These are phyloP conservation scores for Xerocomellus dryophilus DNA, from an alignment of 768 basidiomycete genomes.

Conservation along the genomic window DNA sequence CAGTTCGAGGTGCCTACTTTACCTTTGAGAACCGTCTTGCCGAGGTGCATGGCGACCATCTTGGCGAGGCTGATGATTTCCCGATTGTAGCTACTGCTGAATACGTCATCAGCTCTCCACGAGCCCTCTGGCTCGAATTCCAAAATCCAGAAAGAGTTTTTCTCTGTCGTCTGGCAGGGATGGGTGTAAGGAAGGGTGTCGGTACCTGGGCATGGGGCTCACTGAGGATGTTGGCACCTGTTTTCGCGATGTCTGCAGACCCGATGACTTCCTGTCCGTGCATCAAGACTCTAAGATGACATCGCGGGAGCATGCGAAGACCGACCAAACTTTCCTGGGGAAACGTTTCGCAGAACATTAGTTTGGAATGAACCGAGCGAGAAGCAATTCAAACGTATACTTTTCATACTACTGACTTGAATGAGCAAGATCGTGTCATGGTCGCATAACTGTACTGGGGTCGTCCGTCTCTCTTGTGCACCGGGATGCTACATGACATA, in stretches of 20 bases:
- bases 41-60: not conserved
- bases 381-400: constrained; percentile 25
- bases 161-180: constrained; percentile 42
- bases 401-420: constrained; percentile 47
- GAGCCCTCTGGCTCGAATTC: constrained; percentile 39
- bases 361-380: not conserved
- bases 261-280: constrained; percentile 43
- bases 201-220: constrained; percentile 12
- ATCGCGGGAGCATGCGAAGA: not conserved
- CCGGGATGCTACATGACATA: constrained; percentile 33
- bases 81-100: constrained; percentile 33
- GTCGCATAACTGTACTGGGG: constrained; percentile 48
- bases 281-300: not conserved
- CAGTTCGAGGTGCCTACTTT: constrained; percentile 46
- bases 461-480: constrained; percentile 36
- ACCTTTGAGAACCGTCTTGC: constrained; percentile 40
- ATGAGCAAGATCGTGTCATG: constrained; percentile 42
- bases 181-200: not conserved
- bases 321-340: constrained; percentile 42
- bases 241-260: constrained; percentile 38
- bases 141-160: constrained; percentile 48
- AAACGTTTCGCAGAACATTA: constrained; percentile 34
- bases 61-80: constrained; percentile 42
- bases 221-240: constrained; percentile 50
- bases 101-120: constrained; percentile 43